Conservation (phyloP, 257 asterid species). For the Solanum sparsipilum region DNA sequence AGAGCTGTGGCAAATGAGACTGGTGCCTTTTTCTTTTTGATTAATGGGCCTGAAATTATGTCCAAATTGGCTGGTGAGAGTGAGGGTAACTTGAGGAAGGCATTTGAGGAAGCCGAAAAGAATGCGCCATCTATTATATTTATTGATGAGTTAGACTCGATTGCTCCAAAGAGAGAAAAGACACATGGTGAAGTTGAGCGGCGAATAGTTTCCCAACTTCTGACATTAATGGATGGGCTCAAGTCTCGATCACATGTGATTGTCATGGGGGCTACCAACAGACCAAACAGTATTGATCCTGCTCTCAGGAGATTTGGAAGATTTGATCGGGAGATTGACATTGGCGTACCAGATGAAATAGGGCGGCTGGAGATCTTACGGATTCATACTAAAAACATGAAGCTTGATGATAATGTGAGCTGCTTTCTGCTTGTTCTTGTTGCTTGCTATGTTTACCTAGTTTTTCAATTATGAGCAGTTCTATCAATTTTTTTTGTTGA, state of each 20-base stretch:
- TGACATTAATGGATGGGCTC: conserved; percentile 97
- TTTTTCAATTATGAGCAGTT: not conserved
- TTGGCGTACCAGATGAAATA: conserved; percentile 91
- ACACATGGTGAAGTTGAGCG: conserved; percentile 92
- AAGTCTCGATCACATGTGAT: conserved; percentile 82
- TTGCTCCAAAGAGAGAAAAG: conserved; percentile 94
- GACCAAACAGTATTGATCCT: conserved; percentile 93
- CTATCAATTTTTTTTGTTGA: not conserved
- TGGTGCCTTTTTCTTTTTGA: conserved; percentile 87
- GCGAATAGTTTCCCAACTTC: conserved; percentile 89
- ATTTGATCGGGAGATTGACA: conserved; percentile 88
- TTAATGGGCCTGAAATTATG: conserved; percentile 89
- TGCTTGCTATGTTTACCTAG: not conserved
- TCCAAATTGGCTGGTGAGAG: conserved; percentile 94
- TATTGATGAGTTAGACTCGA: conserved; percentile 83
- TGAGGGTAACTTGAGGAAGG: conserved; percentile 87
- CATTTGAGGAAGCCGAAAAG: conserved; percentile 91
- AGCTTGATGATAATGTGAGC: conserved; percentile 74
- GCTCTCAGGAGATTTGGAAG: conserved; percentile 90
- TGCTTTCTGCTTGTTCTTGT: not conserved
- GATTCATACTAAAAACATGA: conserved; percentile 94
- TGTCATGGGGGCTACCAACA: conserved; percentile 85
- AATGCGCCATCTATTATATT: conserved; percentile 85
- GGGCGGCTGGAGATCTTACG: conserved; percentile 92
- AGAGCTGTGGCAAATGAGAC: conserved; percentile 93